Evolutionary conservation across 2,329 filamentous ascomycete species (phyloP), one percentile per base, ranked within the genome.

Genomic region (Fusarium xylarioides): DNA sequence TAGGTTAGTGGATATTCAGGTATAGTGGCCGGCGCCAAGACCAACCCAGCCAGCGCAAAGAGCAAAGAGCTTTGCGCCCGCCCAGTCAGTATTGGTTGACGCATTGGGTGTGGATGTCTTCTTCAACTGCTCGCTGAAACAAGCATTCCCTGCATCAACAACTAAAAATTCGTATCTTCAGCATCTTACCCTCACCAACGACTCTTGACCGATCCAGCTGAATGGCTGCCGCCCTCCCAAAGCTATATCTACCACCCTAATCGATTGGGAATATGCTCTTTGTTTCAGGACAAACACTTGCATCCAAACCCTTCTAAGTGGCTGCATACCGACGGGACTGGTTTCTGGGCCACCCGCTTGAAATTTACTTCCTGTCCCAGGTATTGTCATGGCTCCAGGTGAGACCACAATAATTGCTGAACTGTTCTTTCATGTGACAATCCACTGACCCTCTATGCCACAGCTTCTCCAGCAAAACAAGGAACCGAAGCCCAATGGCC

Each of bases 401-500:
- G 57, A 74, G 74, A 63, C 40, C 42, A 26, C 37, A 65, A 53
- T 53, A 16, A 38, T 58, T 43, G 21, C 21, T 14, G 40, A n/a
- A 32, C 32, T 40, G 60, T 28, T 26, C 35, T 64, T 46, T 23
- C n/a, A 47, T 53, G 37, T 40, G 59, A 63, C 42, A 43, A 54
- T 38, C 23, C 34, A 66, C 70, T 77, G 34, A 77, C 63, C 35
- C 32, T 54, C 12, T 23, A 32, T 38, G n/a, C 38, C 26, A 35
- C 47, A 79, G 76, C 74, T 62, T 75, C 76, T 30, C 76, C 81
- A 73, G 80, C 83, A 73, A 80, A 85, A 53, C 76, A 81, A 74
- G 80, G 82, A 76, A 80, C 84, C 68, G 85, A 87, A 77, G 81
- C 85, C 49, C 87, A 91, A 81, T 93, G 91, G 91, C 91, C 91